A percentile compares a stretch with the other conserved stretches of the same genome.
Evolutionary conservation across 2,329 filamentous ascomycete species (phyloP).

Genomic region (Lecanicillium sp.): DNA sequence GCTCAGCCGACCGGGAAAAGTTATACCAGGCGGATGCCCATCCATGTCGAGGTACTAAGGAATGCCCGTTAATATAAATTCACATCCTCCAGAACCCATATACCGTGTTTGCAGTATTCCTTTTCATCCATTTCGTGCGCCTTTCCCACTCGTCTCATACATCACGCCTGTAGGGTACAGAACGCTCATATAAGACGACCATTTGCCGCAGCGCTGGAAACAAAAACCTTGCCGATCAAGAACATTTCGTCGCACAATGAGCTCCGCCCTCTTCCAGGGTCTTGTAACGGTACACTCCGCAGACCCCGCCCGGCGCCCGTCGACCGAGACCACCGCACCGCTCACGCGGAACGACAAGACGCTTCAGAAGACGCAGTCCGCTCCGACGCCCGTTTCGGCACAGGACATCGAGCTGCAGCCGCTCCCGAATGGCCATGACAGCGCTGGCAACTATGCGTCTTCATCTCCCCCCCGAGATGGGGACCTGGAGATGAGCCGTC

Average conservation of each 20-base stretch:
- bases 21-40: not conserved
- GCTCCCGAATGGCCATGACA: not conserved
- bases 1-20: constrained; percentile 7
- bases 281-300: constrained; percentile 9
- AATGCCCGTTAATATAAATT: not conserved
- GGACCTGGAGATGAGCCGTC: constrained; percentile 49
- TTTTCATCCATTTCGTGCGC: not conserved
- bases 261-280: constrained; percentile 4
- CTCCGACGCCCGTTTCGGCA: not conserved
- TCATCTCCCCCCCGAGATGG: constrained; percentile 12
- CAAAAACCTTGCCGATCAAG: not conserved
- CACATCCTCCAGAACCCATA: not conserved
- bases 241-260: not conserved
- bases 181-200: not conserved
- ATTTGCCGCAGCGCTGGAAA: not conserved
- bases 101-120: not conserved
- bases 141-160: not conserved
- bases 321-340: constrained; percentile 2
- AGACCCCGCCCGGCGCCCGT: not conserved
- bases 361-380: not conserved
- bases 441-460: no score
- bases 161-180: not conserved
- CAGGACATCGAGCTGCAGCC: constrained; percentile 1
- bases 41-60: not conserved
- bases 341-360: not conserved